Evolutionary conservation across 148 eudicot species (phyloP).

Genomic region (Diospyros kaki): DNA sequence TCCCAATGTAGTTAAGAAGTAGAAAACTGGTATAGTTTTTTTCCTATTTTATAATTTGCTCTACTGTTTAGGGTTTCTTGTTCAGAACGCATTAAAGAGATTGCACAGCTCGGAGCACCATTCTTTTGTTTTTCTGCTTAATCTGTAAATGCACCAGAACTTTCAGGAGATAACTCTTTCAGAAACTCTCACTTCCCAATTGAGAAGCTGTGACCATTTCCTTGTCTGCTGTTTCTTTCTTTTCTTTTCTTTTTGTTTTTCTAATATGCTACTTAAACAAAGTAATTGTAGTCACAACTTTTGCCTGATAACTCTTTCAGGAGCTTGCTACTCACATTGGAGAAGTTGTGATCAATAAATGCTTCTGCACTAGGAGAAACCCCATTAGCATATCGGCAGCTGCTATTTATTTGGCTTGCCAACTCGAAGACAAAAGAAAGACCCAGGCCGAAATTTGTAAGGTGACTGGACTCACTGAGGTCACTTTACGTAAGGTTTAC

Average conservation of each 20-base stretch:
- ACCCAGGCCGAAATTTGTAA: slow-evolving; percentile 99
- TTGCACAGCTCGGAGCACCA: too few species aligned
- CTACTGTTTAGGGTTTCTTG: too few species aligned
- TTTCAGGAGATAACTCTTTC: too few species aligned
- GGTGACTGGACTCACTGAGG: slow-evolving; percentile 95
- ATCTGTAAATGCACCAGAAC: too few species aligned
- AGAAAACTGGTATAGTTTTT: too few species aligned
- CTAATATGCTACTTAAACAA: too few species aligned
- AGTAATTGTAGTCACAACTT: too few species aligned
- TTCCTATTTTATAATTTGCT: too few species aligned
- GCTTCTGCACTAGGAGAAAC: slow-evolving; percentile 96
- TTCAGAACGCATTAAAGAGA: too few species aligned
- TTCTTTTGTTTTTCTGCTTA: too few species aligned
- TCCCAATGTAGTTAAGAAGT: too few species aligned
- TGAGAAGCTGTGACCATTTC: not conserved
- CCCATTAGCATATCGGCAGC: slow-evolving; percentile 99
- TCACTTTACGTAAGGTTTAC: slow-evolving; percentile 90
- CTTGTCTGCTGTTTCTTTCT: not conserved
- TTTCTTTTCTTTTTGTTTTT: not conserved
- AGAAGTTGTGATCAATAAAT: slow-evolving; percentile 96
- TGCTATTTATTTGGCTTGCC: slow-evolving; percentile 93
- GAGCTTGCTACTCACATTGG: slow-evolving; percentile 99
- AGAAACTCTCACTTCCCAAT: too few species aligned
- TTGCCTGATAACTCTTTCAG: slow-evolving; percentile 25
- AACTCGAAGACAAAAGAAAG: slow-evolving; percentile 92